phyloP scores from a whole-genome alignment of 176 grass and related monocot species.

The Carex cristatella region DNA sequence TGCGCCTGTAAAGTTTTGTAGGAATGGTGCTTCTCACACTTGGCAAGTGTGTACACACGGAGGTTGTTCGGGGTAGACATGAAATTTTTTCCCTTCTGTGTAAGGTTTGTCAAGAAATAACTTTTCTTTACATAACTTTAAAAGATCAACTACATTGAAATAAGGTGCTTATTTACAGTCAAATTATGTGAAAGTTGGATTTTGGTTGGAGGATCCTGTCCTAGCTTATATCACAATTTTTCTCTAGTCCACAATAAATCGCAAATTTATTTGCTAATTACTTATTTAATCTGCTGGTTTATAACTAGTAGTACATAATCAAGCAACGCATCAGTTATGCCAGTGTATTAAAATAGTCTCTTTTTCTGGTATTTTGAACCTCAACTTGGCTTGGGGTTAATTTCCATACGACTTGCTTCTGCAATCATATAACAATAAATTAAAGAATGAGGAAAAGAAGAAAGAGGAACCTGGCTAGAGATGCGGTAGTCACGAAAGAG shows the following conservation, averaged over 20 bases:
- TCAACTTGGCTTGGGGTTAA: background rate
- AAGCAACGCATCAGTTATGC: background rate
- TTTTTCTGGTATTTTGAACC: background rate
- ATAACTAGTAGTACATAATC: background rate
- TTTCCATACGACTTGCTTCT: background rate
- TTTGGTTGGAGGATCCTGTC: background rate
- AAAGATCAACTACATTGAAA: background rate
- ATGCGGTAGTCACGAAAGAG: slow-evolving; percentile 87
- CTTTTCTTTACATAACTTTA: background rate
- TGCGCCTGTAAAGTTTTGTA: background rate
- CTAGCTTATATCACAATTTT: background rate
- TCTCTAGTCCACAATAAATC: background rate
- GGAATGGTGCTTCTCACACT: background rate
- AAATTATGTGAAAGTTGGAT: background rate
- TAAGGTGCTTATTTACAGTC: background rate
- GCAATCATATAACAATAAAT: background rate
- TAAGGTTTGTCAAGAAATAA: background rate
- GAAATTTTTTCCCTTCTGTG: background rate
- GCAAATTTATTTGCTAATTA: background rate
- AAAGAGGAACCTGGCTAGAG: slow-evolving; percentile 55
- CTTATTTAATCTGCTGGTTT: background rate
- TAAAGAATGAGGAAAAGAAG: background rate
- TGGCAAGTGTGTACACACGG: background rate
- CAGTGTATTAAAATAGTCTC: background rate
- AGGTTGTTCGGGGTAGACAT: background rate